Evolutionary conservation across 345 rosid species (phyloP).

Genomic region (Reutealis trisperma): DNA sequence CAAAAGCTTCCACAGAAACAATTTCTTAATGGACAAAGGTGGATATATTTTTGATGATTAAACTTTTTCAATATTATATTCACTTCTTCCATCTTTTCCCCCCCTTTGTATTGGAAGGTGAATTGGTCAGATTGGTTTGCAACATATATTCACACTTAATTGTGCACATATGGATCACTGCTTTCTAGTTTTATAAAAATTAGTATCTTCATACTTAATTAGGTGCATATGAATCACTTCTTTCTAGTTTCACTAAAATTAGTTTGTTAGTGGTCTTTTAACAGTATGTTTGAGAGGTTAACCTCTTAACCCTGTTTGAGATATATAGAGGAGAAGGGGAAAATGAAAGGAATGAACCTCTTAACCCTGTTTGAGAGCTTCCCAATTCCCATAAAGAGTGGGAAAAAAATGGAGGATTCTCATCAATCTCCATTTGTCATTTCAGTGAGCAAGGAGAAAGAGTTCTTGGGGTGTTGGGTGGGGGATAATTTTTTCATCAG

Average conservation of each 20-base stretch:
- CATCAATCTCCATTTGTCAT: background rate
- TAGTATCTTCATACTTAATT: no score
- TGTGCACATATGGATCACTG: background rate
- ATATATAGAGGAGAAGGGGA: background rate
- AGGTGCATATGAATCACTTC: no score
- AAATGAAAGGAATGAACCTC: background rate
- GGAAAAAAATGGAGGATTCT: background rate
- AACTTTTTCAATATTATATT: background rate
- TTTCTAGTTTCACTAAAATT: background rate
- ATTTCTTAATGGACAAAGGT: conserved; percentile 82
- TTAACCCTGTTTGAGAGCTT: background rate
- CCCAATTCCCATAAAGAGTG: background rate
- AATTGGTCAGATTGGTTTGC: background rate
- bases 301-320: no score
- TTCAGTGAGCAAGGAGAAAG: background rate
- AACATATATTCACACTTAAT: background rate
- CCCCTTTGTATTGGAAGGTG: background rate
- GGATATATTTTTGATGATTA: conserved; percentile 7
- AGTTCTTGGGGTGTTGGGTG: background rate
- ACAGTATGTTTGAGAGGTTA: background rate
- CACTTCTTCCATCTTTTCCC: background rate
- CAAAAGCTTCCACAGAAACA: conserved; percentile 68
- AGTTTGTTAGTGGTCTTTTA: background rate
- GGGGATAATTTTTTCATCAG: background rate
- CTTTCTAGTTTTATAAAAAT: background rate